Conservation (phyloP, 208 protist genomes). For the Wallacemonas sp. region DNA sequence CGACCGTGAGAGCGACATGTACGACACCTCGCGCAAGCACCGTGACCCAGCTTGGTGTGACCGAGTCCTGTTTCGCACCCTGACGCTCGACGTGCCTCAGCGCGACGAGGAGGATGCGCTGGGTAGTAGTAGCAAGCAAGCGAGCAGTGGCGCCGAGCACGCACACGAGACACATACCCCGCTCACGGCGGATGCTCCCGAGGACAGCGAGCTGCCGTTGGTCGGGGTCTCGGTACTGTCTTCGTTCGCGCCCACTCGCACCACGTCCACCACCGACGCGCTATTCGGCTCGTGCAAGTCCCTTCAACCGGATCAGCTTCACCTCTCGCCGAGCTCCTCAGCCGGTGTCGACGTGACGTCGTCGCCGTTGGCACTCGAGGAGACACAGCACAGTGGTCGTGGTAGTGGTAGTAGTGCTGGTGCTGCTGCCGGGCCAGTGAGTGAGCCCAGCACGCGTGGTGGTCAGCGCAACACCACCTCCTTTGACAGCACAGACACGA, state of each 20-base stretch:
- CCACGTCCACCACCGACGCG: neutral
- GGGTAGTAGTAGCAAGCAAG: neutral
- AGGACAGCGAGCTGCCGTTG: too few relatives aligned
- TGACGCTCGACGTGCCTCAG: slow-evolving; percentile 4
- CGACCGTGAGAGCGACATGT: slow-evolving; percentile 61
- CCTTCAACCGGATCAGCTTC: too few relatives aligned
- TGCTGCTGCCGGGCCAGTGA: too few relatives aligned
- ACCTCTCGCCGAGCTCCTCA: too few relatives aligned
- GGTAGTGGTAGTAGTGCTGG: neutral
- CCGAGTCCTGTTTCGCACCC: slow-evolving; percentile 81
- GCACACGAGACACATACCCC: too few relatives aligned
- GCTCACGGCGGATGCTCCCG: too few relatives aligned
- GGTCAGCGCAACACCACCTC: neutral
- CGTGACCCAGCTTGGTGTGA: slow-evolving; percentile 91
- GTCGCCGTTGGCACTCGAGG: too few relatives aligned
- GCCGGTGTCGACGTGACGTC: too few relatives aligned
- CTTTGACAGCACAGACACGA: neutral
- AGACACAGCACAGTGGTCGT: neutral
- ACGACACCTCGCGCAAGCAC: slow-evolving; percentile 79
- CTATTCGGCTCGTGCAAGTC: too few relatives aligned
- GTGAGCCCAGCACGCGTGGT: too few relatives aligned
- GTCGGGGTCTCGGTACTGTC: too few relatives aligned
- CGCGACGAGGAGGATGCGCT: neutral
- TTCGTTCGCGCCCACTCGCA: neutral
- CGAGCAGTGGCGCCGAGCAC: neutral